Evolutionary conservation across 2,329 filamentous ascomycete genomes (phyloP), one percentile per base, ranked within the genome.

Genomic region (Trichoderma asperellum): DNA sequence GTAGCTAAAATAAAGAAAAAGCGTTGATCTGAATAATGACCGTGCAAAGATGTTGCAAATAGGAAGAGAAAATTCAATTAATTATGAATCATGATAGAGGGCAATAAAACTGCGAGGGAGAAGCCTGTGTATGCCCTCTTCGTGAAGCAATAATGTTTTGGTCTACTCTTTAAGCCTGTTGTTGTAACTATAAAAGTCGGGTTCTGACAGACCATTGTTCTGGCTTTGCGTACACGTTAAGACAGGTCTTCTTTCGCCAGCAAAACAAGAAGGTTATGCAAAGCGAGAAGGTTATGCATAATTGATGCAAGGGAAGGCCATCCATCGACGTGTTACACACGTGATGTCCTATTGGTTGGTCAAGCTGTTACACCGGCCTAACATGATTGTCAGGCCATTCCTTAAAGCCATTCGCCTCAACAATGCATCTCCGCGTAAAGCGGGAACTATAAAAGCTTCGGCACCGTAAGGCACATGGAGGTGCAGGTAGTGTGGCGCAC

Each of bases 91-190:
- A 11, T 58, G 32, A 40, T 52, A 63, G 27, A 47, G 27, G n/a
- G 35, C 27, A 43, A 47, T 62, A 65, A 52, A 66, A n/a, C 57
- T 12, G 40, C 10, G 61, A 70, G 47, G 66, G 27, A 64, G 59
- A 56, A 68, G 58, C 8, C 63, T 70, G 47, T 40, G 58, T 43
- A 49, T 55, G 66, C 43, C 64, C 61, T 52, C 35, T 66, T 58
- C 11, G 18, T 52, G 61, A 67, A 52, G 52, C 21, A 14, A 52
- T 40, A 4, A 6, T 37, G 35, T 5, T 16, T 37, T 37, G 12
- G 12, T 37, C 35, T 5, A 16, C 12, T 37, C 35, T 37, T 3
- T 37, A 0, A 16, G 35, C 12, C 5, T 37, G 12, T 37, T 16
- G 35, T 14, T 37, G 35, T 37, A 37, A 8, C 32, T 8, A 5